Evolutionary conservation across 73 alveolate genomes (phyloP), one percentile per base, ranked within the genome.

Genomic region (Breviolum minutum): DNA sequence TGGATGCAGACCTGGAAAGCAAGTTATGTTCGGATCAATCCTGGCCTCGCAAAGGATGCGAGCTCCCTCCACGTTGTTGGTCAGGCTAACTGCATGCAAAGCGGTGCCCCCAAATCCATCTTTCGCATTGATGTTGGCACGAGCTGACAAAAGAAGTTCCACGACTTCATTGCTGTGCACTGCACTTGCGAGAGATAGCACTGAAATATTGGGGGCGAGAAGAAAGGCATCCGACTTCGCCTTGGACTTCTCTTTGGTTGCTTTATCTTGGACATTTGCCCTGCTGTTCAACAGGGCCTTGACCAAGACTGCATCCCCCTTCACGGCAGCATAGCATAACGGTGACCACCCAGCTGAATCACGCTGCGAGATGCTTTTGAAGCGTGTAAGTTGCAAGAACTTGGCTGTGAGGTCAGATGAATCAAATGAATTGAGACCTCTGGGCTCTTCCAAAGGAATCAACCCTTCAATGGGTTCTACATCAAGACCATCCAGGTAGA

Each of bases 261-360:
- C 40, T 8, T 20, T 17, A 71, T 76, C 85, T 8, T n/a, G 60
- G n/a, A 62, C 63, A 76, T 76, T 20, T 0, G 85, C 85, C 13
- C 62, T 76, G 63, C 62, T 76, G n/a, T 76, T 24, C 85, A 76
- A 62, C 62, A 76, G 85, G 1, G 62, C 62, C 62, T 76, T 0
- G 24, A 76, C 85, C 0, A 76, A 62, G 63, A 76, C n/a, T 7
- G 85, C 85, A 76, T 76, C 85, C 14, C 85, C 85, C 62, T 14
- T 76, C 85, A 76, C 26, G 62, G 62, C 26, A 14, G 85, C 85
- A 27, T 76, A 76, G 63, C 85, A 76, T n/a, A 76, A 8, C 63
- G 85, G 85, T 27, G 85, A 76, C 85, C 85, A 76, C n/a, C 85
- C 85, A n/a, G 85, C 85, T 27, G 61, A 8, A 20, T 76, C 85